phyloP scores from a whole-genome alignment of 2,329 filamentous ascomycete species.

The Fusarium algeriense region DNA sequence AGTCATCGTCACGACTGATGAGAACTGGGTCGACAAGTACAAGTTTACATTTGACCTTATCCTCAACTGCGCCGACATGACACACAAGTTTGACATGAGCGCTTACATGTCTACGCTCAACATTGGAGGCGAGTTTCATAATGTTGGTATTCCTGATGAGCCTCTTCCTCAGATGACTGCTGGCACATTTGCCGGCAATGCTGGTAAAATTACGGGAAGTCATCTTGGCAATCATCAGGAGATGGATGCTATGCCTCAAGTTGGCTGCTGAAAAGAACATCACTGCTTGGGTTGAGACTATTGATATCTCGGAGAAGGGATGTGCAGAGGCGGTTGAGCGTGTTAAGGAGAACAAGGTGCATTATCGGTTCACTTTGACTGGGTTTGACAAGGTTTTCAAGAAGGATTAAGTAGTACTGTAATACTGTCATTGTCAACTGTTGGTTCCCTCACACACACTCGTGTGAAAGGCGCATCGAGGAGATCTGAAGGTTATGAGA shows the following conservation, averaged over 20 bases:
- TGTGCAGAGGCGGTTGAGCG: conserved; percentile 77
- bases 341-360: conserved; percentile 77
- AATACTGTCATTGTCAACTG: background rate
- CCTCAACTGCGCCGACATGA: conserved; percentile 63
- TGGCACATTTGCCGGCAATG: conserved; percentile 62
- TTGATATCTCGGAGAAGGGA: conserved; percentile 75
- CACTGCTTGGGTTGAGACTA: conserved; percentile 68
- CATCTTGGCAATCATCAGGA: conserved; percentile 72
- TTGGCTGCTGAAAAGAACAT: conserved; percentile 68
- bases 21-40: conserved; percentile 70
- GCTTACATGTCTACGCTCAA: conserved; percentile 65
- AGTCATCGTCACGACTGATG: conserved; percentile 60
- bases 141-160: conserved; percentile 68
- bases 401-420: conserved; percentile 8
- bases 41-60: conserved; percentile 64
- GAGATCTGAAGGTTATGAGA: too few species aligned
- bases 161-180: conserved; percentile 59
- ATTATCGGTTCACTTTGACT: conserved; percentile 78
- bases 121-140: conserved; percentile 68
- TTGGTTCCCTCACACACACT: too few species aligned
- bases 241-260: conserved; percentile 68
- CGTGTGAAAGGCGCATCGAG: too few species aligned
- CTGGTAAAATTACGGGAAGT: conserved; percentile 63
- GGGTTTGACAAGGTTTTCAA: conserved; percentile 74
- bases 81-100: conserved; percentile 66